Percentiles rank a stretch among this genome's conserved stretches.
Evolutionary conservation across 163 green algal genomes (phyloP).

Genomic region (Trebouxia gelatinosa): DNA sequence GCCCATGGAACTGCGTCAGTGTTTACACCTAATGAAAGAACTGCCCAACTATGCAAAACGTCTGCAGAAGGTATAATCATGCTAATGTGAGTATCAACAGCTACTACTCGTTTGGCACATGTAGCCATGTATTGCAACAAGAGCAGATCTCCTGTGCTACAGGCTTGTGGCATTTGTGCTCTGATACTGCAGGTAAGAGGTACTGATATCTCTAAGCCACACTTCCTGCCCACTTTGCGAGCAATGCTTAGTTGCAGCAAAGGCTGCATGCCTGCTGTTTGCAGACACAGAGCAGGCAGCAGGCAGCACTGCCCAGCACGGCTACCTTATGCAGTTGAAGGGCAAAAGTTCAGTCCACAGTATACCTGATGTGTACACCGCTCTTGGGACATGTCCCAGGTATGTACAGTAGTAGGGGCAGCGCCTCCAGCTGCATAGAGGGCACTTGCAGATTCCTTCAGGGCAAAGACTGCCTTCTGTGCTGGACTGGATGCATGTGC

Average conservation of each 20-base stretch:
- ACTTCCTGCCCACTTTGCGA: no score
- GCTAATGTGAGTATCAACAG: conserved; percentile 53
- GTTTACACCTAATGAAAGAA: conserved; percentile 50
- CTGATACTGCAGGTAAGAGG: no score
- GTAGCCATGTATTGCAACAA: no score
- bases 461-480: conserved; percentile 41
- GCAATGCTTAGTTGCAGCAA: no score
- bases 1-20: conserved; percentile 53
- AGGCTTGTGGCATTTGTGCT: no score
- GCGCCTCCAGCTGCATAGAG: conserved; percentile 73
- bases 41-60: conserved; percentile 50
- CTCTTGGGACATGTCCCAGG: conserved; percentile 78
- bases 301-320: no score
- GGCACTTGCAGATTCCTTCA: conserved; percentile 16
- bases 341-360: no score
- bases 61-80: conserved; percentile 52
- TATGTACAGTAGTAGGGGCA: conserved; percentile 58
- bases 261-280: no score
- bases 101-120: conserved; percentile 33
- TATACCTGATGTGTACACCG: conserved; percentile 52
- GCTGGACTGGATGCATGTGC: background rate
- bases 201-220: no score
- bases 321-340: no score
- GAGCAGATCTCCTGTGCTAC: no score
- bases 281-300: no score